Conservation (phyloP, 129 eudicot genomes). For the Chrysanthemum makinoi region DNA sequence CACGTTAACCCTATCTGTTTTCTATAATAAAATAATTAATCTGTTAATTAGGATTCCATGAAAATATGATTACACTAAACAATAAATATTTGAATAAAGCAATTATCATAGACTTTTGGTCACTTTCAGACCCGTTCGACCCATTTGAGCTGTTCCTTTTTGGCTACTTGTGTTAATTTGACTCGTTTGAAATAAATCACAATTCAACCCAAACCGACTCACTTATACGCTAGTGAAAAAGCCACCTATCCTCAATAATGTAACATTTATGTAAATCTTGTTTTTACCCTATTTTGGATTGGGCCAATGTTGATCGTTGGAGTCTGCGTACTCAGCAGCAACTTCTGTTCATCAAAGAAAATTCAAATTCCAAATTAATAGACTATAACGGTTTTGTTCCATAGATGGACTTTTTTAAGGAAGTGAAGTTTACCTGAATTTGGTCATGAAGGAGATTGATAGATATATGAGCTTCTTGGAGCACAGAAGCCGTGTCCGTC, state of each 20-base stretch:
- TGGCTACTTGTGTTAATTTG: background rate
- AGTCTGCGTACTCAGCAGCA: constrained; percentile 23
- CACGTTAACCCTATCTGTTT: no score
- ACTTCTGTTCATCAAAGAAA: constrained; percentile 29
- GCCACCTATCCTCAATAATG: background rate
- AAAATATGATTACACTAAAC: no score
- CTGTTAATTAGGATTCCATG: no score
- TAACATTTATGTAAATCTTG: background rate
- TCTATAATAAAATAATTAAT: no score
- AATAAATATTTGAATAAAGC: no score
- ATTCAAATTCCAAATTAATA: background rate
- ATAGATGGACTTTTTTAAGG: background rate
- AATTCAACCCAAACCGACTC: background rate
- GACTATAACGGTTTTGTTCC: background rate
- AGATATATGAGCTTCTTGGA: constrained; percentile 62
- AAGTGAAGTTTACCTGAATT: constrained; percentile 39
- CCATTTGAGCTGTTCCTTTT: background rate
- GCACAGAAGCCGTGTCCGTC: constrained; percentile 84
- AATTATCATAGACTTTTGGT: background rate
- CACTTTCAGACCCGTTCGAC: background rate
- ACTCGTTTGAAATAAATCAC: background rate
- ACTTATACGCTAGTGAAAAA: background rate
- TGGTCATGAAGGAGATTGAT: constrained; percentile 55
- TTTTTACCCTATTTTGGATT: constrained; percentile 24
- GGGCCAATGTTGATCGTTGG: constrained; percentile 13